Evolutionary conservation across 2,329 filamentous ascomycete genomes (phyloP), one percentile per base, ranked within the genome.

Genomic region (Arthroderma sp.): DNA sequence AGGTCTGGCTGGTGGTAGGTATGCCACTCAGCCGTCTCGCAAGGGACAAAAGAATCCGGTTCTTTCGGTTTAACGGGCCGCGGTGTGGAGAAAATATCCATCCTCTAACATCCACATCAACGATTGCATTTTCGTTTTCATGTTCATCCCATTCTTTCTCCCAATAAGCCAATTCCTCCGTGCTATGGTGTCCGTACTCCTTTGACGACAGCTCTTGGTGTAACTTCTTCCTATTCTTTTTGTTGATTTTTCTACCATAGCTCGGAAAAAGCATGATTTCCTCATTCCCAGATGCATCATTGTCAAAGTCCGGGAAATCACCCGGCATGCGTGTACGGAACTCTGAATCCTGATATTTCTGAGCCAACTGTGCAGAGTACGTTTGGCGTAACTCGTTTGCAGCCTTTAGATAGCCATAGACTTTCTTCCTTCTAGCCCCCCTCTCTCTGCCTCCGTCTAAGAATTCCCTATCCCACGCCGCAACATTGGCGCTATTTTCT

Each of bases 221-320:
- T 46, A 51, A 54, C 49, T 27, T 55, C 53, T 48, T 50, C 33
- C 54, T 53, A 52, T 62, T 60, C 62, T 67, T 50, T 52, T 68
- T 81, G 31, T 75, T 63, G 60, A 93, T 82, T 49, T 73, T 73
- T 58, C 88, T 80, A 6, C 86, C 86, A 60, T 98, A 98, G 43
- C 86, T 95, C 0, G 91, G 91, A 54, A 98, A 98, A 27, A 98
- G 62, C 6, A 98, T 78, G 80, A 98, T 86, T 66, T 96, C 86
- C 61, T 95, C 87, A 48, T 86, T 77, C 8, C 86, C 88, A 49
- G 79, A 80, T 7, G 79, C 75, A 10, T 83, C 77, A 48, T 94
- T 83, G n/a, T 82, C 77, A 11, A 86, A 83, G 53, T 94, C 82
- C 0, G 87, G 86, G 57, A 94, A 95, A 1, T 82, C 78, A 0